A percentile compares a stretch with the other conserved stretches of the same genome.
These are phyloP conservation scores for Populus trichocarpa DNA, from an alignment of 441 rosid species.

Conservation along the genomic window DNA sequence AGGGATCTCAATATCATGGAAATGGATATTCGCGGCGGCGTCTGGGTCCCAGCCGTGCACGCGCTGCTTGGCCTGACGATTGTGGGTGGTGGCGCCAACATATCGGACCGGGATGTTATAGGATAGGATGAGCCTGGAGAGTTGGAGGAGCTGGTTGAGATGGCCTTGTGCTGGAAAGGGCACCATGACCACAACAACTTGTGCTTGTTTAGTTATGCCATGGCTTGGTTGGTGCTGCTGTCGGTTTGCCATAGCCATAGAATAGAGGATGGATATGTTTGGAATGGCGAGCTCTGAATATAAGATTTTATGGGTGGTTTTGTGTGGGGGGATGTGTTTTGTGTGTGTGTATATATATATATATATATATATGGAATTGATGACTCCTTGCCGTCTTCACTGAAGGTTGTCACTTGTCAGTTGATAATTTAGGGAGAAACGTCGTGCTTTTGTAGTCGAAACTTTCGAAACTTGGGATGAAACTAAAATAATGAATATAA, in stretches of 20 bases:
- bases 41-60: slow-evolving; percentile 29
- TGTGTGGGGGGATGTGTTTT: neutral
- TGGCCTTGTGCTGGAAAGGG: slow-evolving; percentile 64
- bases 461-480: no score
- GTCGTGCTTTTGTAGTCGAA: no score
- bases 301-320: neutral
- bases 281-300: neutral
- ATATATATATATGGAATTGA: no score
- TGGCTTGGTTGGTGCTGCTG: neutral
- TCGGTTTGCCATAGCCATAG: neutral
- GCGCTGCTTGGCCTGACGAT: slow-evolving; percentile 45
- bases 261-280: neutral
- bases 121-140: slow-evolving; percentile 36
- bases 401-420: no score
- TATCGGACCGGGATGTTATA: slow-evolving; percentile 41
- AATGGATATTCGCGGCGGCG: slow-evolving; percentile 21
- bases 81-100: slow-evolving; percentile 42
- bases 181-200: slow-evolving; percentile 45
- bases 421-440: no score
- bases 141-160: slow-evolving; percentile 50
- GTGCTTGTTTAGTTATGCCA: neutral
- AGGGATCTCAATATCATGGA: slow-evolving; percentile 45
- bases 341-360: no score
- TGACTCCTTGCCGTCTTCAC: no score
- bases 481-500: no score